phyloP scores from a whole-genome alignment of 2,329 filamentous ascomycete genomes.

The Cryphonectria japonica region DNA sequence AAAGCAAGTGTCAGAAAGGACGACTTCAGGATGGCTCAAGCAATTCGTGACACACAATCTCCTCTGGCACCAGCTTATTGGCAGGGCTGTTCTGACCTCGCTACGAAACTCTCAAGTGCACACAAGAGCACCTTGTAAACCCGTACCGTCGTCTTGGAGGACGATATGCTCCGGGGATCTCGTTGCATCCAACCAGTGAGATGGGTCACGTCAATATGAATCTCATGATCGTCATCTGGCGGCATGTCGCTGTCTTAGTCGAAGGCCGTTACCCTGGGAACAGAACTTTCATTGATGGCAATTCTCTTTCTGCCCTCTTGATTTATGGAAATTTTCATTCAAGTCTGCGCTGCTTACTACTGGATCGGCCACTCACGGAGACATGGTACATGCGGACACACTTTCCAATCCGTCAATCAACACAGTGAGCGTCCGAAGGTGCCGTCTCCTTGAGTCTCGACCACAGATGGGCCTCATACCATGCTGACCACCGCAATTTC shows the following conservation, averaged over 20 bases:
- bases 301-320: neutral
- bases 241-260: neutral
- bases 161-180: neutral
- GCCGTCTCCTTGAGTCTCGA: neutral
- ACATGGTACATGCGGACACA: neutral
- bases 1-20: neutral
- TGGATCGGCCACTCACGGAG: neutral
- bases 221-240: neutral
- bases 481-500: neutral
- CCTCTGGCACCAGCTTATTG: neutral
- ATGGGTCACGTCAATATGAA: neutral
- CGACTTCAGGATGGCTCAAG: neutral
- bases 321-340: neutral
- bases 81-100: neutral
- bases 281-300: neutral
- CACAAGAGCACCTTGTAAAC: neutral
- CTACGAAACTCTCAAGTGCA: neutral
- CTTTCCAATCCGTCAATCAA: neutral
- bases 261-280: neutral
- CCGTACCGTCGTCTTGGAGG: neutral
- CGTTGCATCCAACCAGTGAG: neutral
- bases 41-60: neutral
- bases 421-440: neutral
- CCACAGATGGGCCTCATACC: neutral
- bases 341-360: neutral